Evolutionary conservation across 1,284 basidiomycete species (phyloP), one percentile per base, ranked within the genome.

Genomic region (Inonotus obliquus): DNA sequence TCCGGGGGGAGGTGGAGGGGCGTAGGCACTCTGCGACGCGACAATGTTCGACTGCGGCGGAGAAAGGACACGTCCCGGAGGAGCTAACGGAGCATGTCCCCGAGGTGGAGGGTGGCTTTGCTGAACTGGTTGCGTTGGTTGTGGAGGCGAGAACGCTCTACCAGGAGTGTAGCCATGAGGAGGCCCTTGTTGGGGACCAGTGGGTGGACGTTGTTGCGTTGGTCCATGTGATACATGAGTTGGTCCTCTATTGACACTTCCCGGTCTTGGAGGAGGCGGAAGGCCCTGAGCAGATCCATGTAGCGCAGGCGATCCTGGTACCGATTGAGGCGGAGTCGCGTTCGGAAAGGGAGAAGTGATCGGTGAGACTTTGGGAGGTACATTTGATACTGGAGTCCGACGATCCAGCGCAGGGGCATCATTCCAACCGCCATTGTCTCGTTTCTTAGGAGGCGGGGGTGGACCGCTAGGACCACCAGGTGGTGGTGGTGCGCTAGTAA

Each of bases 331-430:
- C 11, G 76, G 72, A 0, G 71, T 65, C n/a, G 80, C 80, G 67
- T 92, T 93, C 7, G 94, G 92, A 86, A 98, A 97, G 0, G 95
- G 95, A 27, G 92, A 85, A 14, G 87, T 88, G 72, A 98, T 96
- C 1, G 92, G 83, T 2, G 79, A 77, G 0, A 83, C 84, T 68
- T 90, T 90, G 49, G 72, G 74, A 25, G 75, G 66, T 57, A 72
- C 78, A 7, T 79, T 70, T 1, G 82, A 76, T 41, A 79, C 78
- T 1, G 86, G 80, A 1, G 81, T 81, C 57, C 86, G 85, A 55
- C 80, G 76, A 13, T 78, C 71, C 6, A 76, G 65, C 7, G 83
- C 67, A 1, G 93, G 94, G 0, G 91, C 85, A 69, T 98, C 96
- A 70, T 98, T 98, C 95, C 95, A 98, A 0, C 92, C 93, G 10